Evolutionary conservation across 768 basidiomycete genomes (phyloP).

Genomic region (Boletus vermiculosoides): DNA sequence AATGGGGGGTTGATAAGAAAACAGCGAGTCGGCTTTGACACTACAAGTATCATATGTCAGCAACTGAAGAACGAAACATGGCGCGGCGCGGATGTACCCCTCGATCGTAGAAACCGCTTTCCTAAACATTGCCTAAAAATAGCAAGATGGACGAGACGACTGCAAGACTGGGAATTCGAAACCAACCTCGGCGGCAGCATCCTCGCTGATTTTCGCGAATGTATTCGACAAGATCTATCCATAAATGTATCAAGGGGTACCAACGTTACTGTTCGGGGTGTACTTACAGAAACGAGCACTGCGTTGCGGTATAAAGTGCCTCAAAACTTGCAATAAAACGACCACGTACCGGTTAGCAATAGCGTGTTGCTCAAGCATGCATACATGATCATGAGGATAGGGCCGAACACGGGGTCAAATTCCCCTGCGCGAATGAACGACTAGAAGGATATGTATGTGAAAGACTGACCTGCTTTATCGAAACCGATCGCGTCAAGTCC

Average conservation of each 20-base stretch:
- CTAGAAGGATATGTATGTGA: neutral
- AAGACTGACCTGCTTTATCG: conserved; percentile 66
- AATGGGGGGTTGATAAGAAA: conserved; percentile 92
- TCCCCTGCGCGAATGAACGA: conserved; percentile 41
- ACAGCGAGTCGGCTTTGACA: conserved; percentile 87
- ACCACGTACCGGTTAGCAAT: conserved; percentile 74
- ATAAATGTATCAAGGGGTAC: conserved; percentile 8
- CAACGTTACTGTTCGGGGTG: neutral
- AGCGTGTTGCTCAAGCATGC: conserved; percentile 92
- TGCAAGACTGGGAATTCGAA: neutral
- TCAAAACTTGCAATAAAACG: neutral
- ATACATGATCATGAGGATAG: conserved; percentile 86
- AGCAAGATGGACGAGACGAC: neutral
- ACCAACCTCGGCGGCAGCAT: conserved; percentile 85
- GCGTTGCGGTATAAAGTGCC: conserved; percentile 10
- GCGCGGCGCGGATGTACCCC: conserved; percentile 51
- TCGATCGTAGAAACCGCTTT: conserved; percentile 93
- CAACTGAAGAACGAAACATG: neutral
- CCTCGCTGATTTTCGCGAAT: conserved; percentile 89
- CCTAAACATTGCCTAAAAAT: conserved; percentile 83
- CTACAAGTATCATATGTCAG: conserved; percentile 35
- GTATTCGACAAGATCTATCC: conserved; percentile 90
- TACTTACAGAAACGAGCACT: conserved; percentile 78
- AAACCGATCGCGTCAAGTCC: conserved; percentile 95
- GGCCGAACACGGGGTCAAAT: conserved; percentile 88